These are phyloP conservation scores for Hondaea fermentalgiana DNA, from an alignment of 108 stramenopile genomes.

Conservation along the genomic window DNA sequence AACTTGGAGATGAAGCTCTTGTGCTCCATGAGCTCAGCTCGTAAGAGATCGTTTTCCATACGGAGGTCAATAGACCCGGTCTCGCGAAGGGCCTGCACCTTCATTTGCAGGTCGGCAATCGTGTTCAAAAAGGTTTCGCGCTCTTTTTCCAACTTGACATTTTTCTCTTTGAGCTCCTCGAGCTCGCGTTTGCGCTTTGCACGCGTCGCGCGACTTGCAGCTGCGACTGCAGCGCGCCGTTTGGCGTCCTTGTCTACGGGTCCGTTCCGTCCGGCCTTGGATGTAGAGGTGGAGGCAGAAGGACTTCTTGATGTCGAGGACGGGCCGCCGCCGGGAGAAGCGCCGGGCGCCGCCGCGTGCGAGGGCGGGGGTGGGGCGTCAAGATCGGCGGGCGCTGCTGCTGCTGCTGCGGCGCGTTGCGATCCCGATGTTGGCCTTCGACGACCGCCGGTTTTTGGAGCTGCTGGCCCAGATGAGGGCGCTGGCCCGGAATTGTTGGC, in stretches of 20 bases:
- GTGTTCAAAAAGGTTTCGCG: constrained; percentile 9
- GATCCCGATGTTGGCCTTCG: too few relatives aligned
- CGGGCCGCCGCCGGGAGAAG: too few relatives aligned
- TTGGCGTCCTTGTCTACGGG: background rate
- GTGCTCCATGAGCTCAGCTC: constrained; percentile 4
- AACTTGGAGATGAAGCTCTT: background rate
- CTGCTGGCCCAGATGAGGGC: too few relatives aligned
- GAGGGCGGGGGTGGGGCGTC: too few relatives aligned
- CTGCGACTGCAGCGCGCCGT: constrained; percentile 1
- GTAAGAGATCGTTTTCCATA: background rate
- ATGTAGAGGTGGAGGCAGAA: too few relatives aligned
- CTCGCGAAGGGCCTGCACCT: constrained; percentile 4
- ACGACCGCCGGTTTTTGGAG: too few relatives aligned
- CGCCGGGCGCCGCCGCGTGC: too few relatives aligned
- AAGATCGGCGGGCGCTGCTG: too few relatives aligned
- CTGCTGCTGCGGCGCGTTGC: too few relatives aligned
- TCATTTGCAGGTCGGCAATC: constrained; percentile 11
- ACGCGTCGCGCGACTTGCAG: background rate
- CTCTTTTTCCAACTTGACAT: background rate
- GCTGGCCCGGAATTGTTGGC: too few relatives aligned
- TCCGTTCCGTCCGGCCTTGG: too few relatives aligned
- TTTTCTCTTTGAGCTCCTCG: constrained; percentile 12
- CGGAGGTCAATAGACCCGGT: constrained; percentile 4
- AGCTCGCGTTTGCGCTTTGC: background rate
- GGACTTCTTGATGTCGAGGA: too few relatives aligned